phyloP scores from a whole-genome alignment of 331 rosid genomes.

The Arachis monticola region DNA sequence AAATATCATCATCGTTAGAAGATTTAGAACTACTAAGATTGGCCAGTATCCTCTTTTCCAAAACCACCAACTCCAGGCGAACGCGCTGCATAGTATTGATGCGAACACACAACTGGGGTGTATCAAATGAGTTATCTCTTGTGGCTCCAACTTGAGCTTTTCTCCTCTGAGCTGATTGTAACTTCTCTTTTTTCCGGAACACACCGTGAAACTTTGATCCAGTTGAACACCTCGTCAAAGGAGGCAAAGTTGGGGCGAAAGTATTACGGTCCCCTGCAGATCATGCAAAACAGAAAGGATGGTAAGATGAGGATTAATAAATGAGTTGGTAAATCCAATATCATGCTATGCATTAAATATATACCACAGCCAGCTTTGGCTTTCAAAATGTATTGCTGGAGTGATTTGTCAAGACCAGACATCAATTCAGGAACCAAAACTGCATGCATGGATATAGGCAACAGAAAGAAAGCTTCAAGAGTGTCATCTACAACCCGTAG shows the following conservation, averaged over 20 bases:
- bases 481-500: slow-evolving; percentile 78
- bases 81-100: slow-evolving; percentile 87
- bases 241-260: slow-evolving; percentile 76
- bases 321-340: slow-evolving; percentile 29
- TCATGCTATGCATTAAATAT: slow-evolving; percentile 32
- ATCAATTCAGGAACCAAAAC: slow-evolving; percentile 74
- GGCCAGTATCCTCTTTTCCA: slow-evolving; percentile 85
- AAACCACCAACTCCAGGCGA: slow-evolving; percentile 72
- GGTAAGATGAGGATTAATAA: slow-evolving; percentile 36
- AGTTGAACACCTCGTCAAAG: slow-evolving; percentile 90
- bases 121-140: slow-evolving; percentile 64
- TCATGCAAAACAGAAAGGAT: slow-evolving; percentile 34
- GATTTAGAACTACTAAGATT: slow-evolving; percentile 77
- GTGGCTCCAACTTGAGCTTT: slow-evolving; percentile 71
- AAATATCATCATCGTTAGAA: slow-evolving; percentile 55
- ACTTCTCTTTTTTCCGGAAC: slow-evolving; percentile 74
- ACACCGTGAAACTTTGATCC: slow-evolving; percentile 75
- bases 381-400: slow-evolving; percentile 74
- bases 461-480: slow-evolving; percentile 82
- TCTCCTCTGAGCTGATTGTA: slow-evolving; percentile 59
- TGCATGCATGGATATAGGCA: slow-evolving; percentile 80
- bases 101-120: slow-evolving; percentile 79
- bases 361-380: slow-evolving; percentile 89
- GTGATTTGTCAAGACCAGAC: slow-evolving; percentile 80
- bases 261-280: slow-evolving; percentile 69